Evolutionary conservation across 192 early-diverging fungal species (phyloP), one percentile per base, ranked within the genome.

Genomic region (Kappamyces sp.): DNA sequence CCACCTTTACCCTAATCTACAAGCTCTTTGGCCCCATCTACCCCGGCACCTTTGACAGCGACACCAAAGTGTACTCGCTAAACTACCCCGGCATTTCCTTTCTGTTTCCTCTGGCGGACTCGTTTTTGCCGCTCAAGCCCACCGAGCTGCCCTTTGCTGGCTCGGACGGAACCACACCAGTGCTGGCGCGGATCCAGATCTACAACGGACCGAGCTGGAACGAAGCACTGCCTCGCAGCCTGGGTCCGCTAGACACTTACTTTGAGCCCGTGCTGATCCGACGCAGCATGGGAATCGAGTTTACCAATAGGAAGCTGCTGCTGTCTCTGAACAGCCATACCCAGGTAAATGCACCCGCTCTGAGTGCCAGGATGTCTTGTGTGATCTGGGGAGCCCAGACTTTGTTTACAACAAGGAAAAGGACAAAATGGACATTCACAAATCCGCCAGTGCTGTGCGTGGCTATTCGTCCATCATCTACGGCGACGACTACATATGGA

Each of bases 21-120:
- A 80, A 81, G 58, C 64, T 80, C 5, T 87, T 90, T 75, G 88
- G 88, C n/a, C 66, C 61, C 9, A 65, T 47, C 23, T 66, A 67
- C 46, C 73, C 71, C 40, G 87, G 87, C 41, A 77, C 76, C 48
- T 84, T 85, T 58, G 71, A 84, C 50, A 40, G 57, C 0, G 43
- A 55, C 23, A 70, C 71, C 37, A 67, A 77, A 13, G 58, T 72
- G 47, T 90, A 87, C 52, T 79, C 78, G 1, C 62, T 90, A 12
- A 82, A 73, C 50, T 90, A 90, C 66, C 86, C 85, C 34, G 87
- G 87, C 34, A 54, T 90, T 3, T 75, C 88, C 3, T 84, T 90
- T 62, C 67, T 79, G 4, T 90, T 90, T 60, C 79, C 84, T 7
- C 84, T 90, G 40, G 86, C 88, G 5, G 70, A 71, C 9, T 66